A percentile compares a stretch with the other conserved stretches of the same genome.
phyloP scores from a whole-genome alignment of 2,329 filamentous ascomycete species.

The Trichoderma harzianum region DNA sequence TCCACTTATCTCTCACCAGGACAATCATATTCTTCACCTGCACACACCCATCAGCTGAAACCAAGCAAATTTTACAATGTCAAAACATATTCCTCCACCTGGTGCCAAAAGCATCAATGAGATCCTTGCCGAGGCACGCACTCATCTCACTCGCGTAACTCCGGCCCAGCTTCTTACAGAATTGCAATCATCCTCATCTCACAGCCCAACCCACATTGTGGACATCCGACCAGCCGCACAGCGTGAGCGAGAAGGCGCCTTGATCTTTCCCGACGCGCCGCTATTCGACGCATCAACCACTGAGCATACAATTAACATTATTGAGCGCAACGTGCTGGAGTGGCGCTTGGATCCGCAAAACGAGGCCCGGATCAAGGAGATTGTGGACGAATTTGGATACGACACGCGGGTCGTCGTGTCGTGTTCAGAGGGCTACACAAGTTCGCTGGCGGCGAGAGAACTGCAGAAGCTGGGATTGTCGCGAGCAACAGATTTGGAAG shows the following conservation, averaged over 20 bases:
- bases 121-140: constrained; percentile 18
- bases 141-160: constrained; percentile 10
- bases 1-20: not conserved
- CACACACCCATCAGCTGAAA: not conserved
- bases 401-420: constrained; percentile 18
- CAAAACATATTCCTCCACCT: constrained; percentile 15
- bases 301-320: constrained; percentile 14
- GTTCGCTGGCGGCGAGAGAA: constrained; percentile 18
- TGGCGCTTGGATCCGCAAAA: constrained; percentile 19
- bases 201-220: constrained; percentile 16
- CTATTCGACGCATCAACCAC: not conserved
- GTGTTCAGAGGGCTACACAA: constrained; percentile 19
- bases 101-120: constrained; percentile 19
- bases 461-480: constrained; percentile 16
- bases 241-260: constrained; percentile 14
- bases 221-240: constrained; percentile 20
- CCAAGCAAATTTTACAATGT: not conserved
- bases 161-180: constrained; percentile 17
- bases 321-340: constrained; percentile 20
- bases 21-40: not conserved
- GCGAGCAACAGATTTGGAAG: constrained; percentile 18
- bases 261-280: not conserved
- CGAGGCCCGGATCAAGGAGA: constrained; percentile 17
- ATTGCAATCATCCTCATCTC: constrained; percentile 7
- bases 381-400: constrained; percentile 20